Base-by-base conservation (phyloP, 169 alveolate species). In the Theileria annulata region DNA sequence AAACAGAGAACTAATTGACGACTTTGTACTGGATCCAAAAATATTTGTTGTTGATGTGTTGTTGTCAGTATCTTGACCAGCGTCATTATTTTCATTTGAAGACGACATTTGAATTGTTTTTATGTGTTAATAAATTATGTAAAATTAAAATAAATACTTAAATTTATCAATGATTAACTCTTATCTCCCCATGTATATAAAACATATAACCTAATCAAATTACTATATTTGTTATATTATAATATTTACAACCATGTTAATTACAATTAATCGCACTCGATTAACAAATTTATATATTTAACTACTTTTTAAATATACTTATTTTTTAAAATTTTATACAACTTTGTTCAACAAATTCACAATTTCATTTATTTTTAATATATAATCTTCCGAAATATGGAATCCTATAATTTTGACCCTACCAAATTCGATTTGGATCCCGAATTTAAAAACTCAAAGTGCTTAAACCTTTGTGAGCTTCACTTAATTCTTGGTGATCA, bases 401-500 rank as follows among this genome's bases (percentile, higher is more conserved):
- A 81, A 28, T 28, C 73, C 0, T 31, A 70, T 30, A 19, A 19
- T 17, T 51, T 35, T 60, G 87, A 76, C 23, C 42, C 37, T 23
- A 66, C 35, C 72, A 72, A 71, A 81, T 70, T 83, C 12, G 81
- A 75, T 58, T 67, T 83, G 81, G 90, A 72, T 23, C 81, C 81
- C 58, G 94, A 89, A 54, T 85, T 89, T 63, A 77, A 86, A 68
- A 82, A 86, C 67, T 84, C 91, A 59, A 89, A 89, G 74, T 89
- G 94, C 58, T 79, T 89, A 31, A 89, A 89, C 80, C 77, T 89
- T 64, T 89, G 94, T 72, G 94, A 89, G 75, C 68, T 89, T 19
- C 94, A 89, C 75, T 86, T 89, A 48, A 89, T 89, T 79, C 78
- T 89, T 62, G 94, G 94, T 17, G 94, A 89, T 56, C 94, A 89